Evolutionary conservation across 345 rosid species (phyloP), one percentile per base, ranked within the genome.

Genomic region (Arabidopsis arenosa): DNA sequence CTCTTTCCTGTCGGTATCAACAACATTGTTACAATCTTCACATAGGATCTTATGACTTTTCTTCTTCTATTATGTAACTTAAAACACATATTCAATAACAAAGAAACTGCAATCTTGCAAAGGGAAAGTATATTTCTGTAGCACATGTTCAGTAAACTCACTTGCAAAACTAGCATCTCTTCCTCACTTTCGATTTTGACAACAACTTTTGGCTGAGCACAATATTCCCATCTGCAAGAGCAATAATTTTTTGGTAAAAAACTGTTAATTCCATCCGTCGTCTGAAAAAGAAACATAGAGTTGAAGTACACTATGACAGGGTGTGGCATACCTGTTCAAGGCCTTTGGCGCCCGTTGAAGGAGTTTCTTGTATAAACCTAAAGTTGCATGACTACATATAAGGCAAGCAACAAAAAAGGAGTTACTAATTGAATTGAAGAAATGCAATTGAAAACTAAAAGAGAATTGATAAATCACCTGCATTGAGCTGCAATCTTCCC

Each of bases 401-500:
- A 73, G 30, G 69, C 40, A 79, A 33, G 45, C 17, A 28, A 28
- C 17, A 36, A 36, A 47, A 44, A 48, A 63, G 11, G 45, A 75
- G 44, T n/a, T 12, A 43, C 0, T 36, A 52, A 39, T 8, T 7
- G 11, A 48, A 3, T 47, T 48, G 4, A 32, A 53, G 41, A 61
- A 30, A 11, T 9, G 55, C 2, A 63, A 47, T 11, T 9, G 33
- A 65, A 14, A 28, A 44, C 56, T 9, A 11, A 40, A 1, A 51
- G 40, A 52, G 13, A 68, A 13, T 68, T 60, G 55, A 62, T 2
- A 49, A 23, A 10, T 17, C 51, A 94, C 99, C 99, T 90, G 93
- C 99, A 95, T 62, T 95, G 98, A 44, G 99, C 97, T 18, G 97
- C 98, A 85, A 93, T 89, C 85, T 95, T 95, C 45, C 99, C 99